These are phyloP conservation scores for Peronospora belbahrii DNA, from an alignment of 352 stramenopile genomes.

Conservation along the genomic window DNA sequence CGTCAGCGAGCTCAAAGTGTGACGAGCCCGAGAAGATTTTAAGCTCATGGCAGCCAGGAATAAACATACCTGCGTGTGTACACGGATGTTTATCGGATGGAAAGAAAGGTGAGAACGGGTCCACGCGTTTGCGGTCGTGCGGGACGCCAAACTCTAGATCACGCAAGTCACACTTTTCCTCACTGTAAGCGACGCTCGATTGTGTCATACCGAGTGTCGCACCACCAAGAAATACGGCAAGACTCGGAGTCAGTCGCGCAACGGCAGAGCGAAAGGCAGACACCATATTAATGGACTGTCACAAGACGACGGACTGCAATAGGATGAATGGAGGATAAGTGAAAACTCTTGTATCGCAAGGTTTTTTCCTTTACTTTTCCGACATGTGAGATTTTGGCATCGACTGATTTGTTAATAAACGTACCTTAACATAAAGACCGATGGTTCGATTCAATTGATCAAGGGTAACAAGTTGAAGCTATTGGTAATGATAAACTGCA, in stretches of 20 bases:
- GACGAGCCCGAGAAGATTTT: constrained; percentile 91
- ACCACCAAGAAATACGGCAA: constrained; percentile 52
- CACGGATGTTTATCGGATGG: constrained; percentile 87
- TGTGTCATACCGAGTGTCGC: constrained; percentile 37
- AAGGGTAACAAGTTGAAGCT: not conserved
- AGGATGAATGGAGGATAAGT: constrained; percentile 10
- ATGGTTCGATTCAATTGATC: too few relatives aligned
- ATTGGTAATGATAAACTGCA: not conserved
- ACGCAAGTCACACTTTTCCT: constrained; percentile 73
- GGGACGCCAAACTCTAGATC: constrained; percentile 83
- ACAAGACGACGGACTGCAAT: constrained; percentile 6
- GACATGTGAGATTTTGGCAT: not conserved
- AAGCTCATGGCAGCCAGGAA: constrained; percentile 88
- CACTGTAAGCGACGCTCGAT: constrained; percentile 24
- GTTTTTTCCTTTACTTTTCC: not conserved
- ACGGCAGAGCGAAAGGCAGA: constrained; percentile 47
- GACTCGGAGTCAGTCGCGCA: constrained; percentile 31
- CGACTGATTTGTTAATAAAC: not conserved
- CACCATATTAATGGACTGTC: constrained; percentile 33
- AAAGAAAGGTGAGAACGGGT: constrained; percentile 85
- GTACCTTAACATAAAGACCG: not conserved
- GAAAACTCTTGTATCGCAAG: not conserved
- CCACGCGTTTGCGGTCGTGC: constrained; percentile 82
- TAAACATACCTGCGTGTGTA: constrained; percentile 88
- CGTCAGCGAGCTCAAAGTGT: constrained; percentile 85